phyloP scores from a whole-genome alignment of 2,329 filamentous ascomycete species.

The Aspergillus ochraceoroseus region DNA sequence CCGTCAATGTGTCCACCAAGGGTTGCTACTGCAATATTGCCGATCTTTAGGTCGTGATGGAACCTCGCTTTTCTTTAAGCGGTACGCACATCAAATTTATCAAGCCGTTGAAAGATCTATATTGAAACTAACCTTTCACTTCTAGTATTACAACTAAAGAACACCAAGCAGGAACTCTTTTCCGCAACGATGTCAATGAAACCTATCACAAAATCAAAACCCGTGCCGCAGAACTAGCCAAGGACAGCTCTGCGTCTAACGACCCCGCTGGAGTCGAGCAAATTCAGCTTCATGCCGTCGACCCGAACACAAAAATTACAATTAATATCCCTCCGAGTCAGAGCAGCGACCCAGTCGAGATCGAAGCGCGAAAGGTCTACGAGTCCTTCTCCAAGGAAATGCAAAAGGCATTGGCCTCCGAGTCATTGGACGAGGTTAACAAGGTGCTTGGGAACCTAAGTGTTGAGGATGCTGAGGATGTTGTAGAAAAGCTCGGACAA shows the following conservation, averaged over 20 bases:
- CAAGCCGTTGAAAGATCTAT: not conserved
- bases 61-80: constrained; percentile 90
- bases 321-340: constrained; percentile 71
- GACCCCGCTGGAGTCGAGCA: constrained; percentile 72
- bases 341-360: constrained; percentile 59
- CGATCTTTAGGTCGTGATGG: constrained; percentile 82
- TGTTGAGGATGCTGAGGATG: constrained; percentile 78
- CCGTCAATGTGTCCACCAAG: constrained; percentile 87
- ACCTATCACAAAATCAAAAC: constrained; percentile 79
- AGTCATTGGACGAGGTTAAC: constrained; percentile 83
- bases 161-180: constrained; percentile 85
- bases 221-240: constrained; percentile 67
- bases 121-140: constrained; percentile 12
- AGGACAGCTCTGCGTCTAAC: constrained; percentile 51
- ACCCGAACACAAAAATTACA: constrained; percentile 85
- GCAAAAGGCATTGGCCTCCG: constrained; percentile 76
- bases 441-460: constrained; percentile 83
- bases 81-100: constrained; percentile 41
- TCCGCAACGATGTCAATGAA: constrained; percentile 84
- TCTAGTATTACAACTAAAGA: constrained; percentile 72
- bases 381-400: constrained; percentile 78
- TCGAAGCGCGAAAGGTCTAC: constrained; percentile 68
- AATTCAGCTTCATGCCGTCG: constrained; percentile 94
- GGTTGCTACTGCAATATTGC: constrained; percentile 89
- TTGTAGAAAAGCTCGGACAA: constrained; percentile 74